Evolutionary conservation across 495 filamentous ascomycete species (phyloP).

Genomic region (Aspergillus asperescens): DNA sequence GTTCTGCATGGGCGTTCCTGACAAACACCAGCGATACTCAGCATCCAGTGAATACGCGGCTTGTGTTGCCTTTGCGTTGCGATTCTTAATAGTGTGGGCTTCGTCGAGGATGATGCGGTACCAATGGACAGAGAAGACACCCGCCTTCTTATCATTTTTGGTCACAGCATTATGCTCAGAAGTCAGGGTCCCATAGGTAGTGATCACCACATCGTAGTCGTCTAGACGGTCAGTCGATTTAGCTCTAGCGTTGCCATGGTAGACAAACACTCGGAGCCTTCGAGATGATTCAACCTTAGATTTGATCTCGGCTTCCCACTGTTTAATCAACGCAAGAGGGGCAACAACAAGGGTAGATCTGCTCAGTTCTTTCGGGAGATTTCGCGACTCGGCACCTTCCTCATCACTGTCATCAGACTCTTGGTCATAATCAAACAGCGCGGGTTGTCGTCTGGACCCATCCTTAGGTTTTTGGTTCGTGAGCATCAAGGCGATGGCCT

Average conservation of each 20-base stretch:
- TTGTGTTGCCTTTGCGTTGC: constrained; percentile 89
- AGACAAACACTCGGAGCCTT: constrained; percentile 71
- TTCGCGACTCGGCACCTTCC: constrained; percentile 45
- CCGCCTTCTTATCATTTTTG: constrained; percentile 58
- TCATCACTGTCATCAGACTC: constrained; percentile 18
- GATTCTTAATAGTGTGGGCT: constrained; percentile 97
- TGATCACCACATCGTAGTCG: constrained; percentile 92
- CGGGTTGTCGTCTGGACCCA: constrained; percentile 25
- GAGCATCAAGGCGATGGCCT: constrained; percentile 78
- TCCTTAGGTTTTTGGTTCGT: constrained; percentile 66
- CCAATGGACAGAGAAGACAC: constrained; percentile 89
- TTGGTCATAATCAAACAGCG: constrained; percentile 20
- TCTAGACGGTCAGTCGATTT: constrained; percentile 69
- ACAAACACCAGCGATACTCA: constrained; percentile 91
- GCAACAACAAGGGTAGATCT: constrained; percentile 87
- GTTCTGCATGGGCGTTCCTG: constrained; percentile 95
- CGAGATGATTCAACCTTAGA: constrained; percentile 66
- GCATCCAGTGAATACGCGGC: constrained; percentile 74
- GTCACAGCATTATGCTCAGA: constrained; percentile 74
- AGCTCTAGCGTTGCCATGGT: constrained; percentile 81
- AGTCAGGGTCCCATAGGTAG: constrained; percentile 89
- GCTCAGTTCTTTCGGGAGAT: constrained; percentile 57
- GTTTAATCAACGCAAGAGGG: constrained; percentile 91
- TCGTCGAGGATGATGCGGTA: constrained; percentile 94
- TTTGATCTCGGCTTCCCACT: constrained; percentile 92